Evolutionary conservation across 2,329 filamentous ascomycete species (phyloP), one percentile per base, ranked within the genome.

Genomic region (Purpureocillium takamizusanense): DNA sequence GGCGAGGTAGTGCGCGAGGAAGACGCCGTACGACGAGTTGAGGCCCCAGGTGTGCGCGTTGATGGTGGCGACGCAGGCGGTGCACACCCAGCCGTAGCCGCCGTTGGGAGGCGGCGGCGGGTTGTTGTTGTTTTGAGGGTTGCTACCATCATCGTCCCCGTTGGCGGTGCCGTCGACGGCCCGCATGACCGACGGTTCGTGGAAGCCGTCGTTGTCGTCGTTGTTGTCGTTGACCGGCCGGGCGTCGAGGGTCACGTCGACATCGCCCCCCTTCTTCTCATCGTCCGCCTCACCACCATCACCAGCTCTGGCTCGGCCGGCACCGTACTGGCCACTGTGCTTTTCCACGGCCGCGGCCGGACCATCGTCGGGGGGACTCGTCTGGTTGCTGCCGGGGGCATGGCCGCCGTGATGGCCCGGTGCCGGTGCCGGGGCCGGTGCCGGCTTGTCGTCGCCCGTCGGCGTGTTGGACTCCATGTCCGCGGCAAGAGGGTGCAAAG

Each of bases 1-100:
- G 14, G 69, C 64, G 13, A 77, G 62, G 42, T 76, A 76, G 47
- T 76, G 67, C 4, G 74, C 73, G 4, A 78, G 63, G 48, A 78
- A 78, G 28, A 78, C 70, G 31, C 57, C 56, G 33, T 62, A 63
- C 42, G 51, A 60, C 25, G 58, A 59, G 54, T 86, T 87, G 43
- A 87, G 62, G 7, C 83, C 83, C 83, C 83, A 87, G 1, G 82
- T 86, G 52, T 86, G 81, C 7, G 70, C 76, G 52, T 83, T 84
- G 41, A 83, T 70, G 44, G 76, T 44, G 25, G 56, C 54, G 14
- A 61, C 56, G 40, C 57, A 58, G 11, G 51, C 50, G 3, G 59
- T 60, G 43, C 61, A 63, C 3, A 68, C 54, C 66, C 65, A 69
- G 23, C 65, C 67, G 46, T 81, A 82, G 12, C 78, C 78, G 31